Evolutionary conservation across 2,329 filamentous ascomycete genomes (phyloP).

Genomic region (Claviceps spartinae): DNA sequence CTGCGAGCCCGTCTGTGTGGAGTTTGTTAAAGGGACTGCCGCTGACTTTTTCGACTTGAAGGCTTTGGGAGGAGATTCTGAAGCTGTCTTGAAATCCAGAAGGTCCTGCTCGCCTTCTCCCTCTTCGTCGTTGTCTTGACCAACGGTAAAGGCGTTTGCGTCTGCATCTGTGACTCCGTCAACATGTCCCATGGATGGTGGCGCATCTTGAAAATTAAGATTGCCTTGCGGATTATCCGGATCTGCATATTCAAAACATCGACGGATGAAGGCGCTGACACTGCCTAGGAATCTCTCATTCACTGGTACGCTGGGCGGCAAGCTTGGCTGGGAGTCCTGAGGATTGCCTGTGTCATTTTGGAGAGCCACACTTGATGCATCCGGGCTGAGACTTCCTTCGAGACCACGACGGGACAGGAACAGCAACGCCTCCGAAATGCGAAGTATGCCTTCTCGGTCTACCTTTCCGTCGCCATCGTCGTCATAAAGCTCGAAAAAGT

Average conservation of each 20-base stretch:
- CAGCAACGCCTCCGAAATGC: slow-evolving; percentile 85
- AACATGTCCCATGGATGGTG: slow-evolving; percentile 25
- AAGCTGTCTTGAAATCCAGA: slow-evolving; percentile 40
- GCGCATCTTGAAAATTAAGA: slow-evolving; percentile 19
- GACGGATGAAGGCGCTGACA: slow-evolving; percentile 86
- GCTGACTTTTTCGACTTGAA: slow-evolving; percentile 30
- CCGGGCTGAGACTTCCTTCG: slow-evolving; percentile 58
- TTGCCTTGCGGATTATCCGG: slow-evolving; percentile 60
- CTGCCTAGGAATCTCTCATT: slow-evolving; percentile 87
- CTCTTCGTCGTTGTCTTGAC: slow-evolving; percentile 52
- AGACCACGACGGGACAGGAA: slow-evolving; percentile 85
- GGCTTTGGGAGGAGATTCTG: slow-evolving; percentile 23
- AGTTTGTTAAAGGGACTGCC: slow-evolving; percentile 14
- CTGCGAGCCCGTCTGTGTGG: not conserved
- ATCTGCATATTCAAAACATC: slow-evolving; percentile 97
- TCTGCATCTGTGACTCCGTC: slow-evolving; percentile 15
- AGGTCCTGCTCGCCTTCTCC: slow-evolving; percentile 47
- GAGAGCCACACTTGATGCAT: slow-evolving; percentile 42
- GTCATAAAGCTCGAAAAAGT: slow-evolving; percentile 96
- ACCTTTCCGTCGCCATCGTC: slow-evolving; percentile 84
- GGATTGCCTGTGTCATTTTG: slow-evolving; percentile 22
- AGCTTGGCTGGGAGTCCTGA: slow-evolving; percentile 23
- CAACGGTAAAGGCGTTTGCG: slow-evolving; percentile 54
- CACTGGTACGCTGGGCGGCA: slow-evolving; percentile 41
- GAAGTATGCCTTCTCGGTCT: slow-evolving; percentile 84